Conservation (phyloP, 805 yeast genomes). For the Candida golubevii region DNA sequence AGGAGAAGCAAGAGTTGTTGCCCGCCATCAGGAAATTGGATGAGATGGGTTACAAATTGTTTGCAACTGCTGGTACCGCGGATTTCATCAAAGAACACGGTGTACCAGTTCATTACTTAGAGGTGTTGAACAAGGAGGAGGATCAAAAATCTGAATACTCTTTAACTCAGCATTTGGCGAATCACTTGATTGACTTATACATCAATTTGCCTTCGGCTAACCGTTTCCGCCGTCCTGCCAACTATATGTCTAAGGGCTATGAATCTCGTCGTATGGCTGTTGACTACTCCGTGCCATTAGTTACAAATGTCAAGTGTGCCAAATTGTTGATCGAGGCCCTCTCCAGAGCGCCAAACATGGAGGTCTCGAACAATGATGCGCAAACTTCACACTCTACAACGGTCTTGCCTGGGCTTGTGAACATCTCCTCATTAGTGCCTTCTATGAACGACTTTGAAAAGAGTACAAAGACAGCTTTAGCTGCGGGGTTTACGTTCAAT, state of each 20-base stretch:
- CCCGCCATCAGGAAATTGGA: slow-evolving; percentile 80
- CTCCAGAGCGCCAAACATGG: slow-evolving; percentile 62
- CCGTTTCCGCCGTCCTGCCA: slow-evolving; percentile 98
- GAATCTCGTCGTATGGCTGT: slow-evolving; percentile 99
- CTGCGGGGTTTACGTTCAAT: slow-evolving; percentile 85
- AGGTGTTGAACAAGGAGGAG: slow-evolving; percentile 69
- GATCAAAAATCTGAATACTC: slow-evolving; percentile 91
- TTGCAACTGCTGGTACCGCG: slow-evolving; percentile 99
- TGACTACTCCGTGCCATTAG: slow-evolving; percentile 95
- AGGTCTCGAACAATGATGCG: slow-evolving; percentile 73
- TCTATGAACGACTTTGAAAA: slow-evolving; percentile 62
- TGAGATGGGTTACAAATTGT: slow-evolving; percentile 82
- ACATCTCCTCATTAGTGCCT: slow-evolving; percentile 76
- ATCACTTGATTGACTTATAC: slow-evolving; percentile 92
- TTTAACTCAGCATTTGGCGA: slow-evolving; percentile 92
- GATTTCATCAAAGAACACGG: slow-evolving; percentile 95
- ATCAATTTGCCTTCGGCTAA: slow-evolving; percentile 95
- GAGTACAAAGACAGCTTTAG: slow-evolving; percentile 65
- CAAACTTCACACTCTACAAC: slow-evolving; percentile 86
- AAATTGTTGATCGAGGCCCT: slow-evolving; percentile 93
- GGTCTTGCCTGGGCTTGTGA: slow-evolving; percentile 81
- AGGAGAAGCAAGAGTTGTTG: slow-evolving; percentile 89
- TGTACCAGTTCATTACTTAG: slow-evolving; percentile 91
- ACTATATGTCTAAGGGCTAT: slow-evolving; percentile 96
- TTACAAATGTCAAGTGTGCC: slow-evolving; percentile 96